Conservation (phyloP, 441 rosid species). For the Eutrema salsugineum region DNA sequence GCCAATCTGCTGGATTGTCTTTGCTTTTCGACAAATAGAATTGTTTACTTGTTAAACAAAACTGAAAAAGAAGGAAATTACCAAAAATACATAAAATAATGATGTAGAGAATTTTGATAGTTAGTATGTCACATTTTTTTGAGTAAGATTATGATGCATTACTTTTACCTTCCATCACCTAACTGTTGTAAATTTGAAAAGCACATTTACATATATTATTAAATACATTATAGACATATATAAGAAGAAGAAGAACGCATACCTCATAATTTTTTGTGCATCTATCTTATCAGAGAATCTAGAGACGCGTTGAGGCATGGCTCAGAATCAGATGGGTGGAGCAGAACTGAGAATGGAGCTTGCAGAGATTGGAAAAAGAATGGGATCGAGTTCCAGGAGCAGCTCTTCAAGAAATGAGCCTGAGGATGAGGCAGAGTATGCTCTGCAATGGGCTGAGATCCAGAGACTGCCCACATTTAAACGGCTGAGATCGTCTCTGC, state of each 20-base stretch:
- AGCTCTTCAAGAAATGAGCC: constrained; percentile 22
- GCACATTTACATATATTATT: not conserved
- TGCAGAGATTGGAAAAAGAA: constrained; percentile 36
- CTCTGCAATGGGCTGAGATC: constrained; percentile 42
- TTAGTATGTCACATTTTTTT: not conserved
- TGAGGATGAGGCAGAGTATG: constrained; percentile 31
- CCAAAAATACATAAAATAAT: not conserved
- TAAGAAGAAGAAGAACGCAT: not conserved
- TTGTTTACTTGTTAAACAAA: not conserved
- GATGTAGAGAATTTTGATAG: not conserved
- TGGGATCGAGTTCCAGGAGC: constrained; percentile 34
- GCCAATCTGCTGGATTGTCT: not conserved
- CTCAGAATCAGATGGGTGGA: constrained; percentile 21
- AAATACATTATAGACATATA: not conserved
- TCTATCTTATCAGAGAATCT: not conserved
- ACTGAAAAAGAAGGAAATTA: not conserved
- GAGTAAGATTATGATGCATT: not conserved
- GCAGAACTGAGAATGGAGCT: constrained; percentile 34
- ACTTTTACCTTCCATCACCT: not conserved
- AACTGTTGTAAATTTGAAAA: not conserved
- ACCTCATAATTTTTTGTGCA: not conserved
- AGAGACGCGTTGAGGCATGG: not conserved
- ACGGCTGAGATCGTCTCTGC: constrained; percentile 37
- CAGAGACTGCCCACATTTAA: constrained; percentile 43
- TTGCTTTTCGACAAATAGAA: not conserved